Evolutionary conservation across 139 green algal genomes (phyloP).

Genomic region (Picochlorum sp.): DNA sequence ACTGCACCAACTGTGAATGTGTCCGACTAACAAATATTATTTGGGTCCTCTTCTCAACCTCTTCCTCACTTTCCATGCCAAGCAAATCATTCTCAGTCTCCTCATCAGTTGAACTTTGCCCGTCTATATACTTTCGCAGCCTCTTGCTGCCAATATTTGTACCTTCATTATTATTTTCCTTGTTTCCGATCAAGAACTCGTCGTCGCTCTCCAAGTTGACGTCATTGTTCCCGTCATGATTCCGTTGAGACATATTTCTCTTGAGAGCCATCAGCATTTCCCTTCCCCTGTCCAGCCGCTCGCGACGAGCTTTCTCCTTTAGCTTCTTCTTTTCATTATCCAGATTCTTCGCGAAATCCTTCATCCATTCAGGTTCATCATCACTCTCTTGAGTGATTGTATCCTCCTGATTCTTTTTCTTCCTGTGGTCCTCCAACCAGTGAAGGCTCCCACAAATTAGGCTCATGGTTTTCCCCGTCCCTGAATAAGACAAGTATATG

Average conservation of each 20-base stretch:
- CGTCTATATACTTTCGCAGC: not conserved
- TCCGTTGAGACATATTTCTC: no score
- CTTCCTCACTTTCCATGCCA: conserved; percentile 6
- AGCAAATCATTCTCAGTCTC: not conserved
- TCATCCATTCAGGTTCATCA: conserved; percentile 51
- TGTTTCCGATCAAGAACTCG: conserved; percentile 19
- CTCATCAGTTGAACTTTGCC: not conserved
- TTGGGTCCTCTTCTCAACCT: conserved; percentile 38
- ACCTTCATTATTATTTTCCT: not conserved
- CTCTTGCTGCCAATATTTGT: not conserved
- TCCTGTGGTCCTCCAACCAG: conserved; percentile 58
- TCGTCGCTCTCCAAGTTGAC: not conserved
- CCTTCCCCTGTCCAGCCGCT: not conserved
- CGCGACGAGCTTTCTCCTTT: not conserved
- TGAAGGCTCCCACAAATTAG: conserved; percentile 78
- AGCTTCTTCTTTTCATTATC: conserved; percentile 11
- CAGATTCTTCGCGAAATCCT: conserved; percentile 19
- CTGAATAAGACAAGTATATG: conserved; percentile 17
- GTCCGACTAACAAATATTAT: conserved; percentile 91
- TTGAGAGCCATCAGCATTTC: not conserved
- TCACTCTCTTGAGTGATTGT: conserved; percentile 3
- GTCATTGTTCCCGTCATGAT: no score
- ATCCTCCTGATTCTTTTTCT: conserved; percentile 3
- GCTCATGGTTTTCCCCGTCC: conserved; percentile 90
- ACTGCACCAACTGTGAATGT: conserved; percentile 93